phyloP scores from a whole-genome alignment of 2,329 filamentous ascomycete genomes.

The Emmonsia crescens region DNA sequence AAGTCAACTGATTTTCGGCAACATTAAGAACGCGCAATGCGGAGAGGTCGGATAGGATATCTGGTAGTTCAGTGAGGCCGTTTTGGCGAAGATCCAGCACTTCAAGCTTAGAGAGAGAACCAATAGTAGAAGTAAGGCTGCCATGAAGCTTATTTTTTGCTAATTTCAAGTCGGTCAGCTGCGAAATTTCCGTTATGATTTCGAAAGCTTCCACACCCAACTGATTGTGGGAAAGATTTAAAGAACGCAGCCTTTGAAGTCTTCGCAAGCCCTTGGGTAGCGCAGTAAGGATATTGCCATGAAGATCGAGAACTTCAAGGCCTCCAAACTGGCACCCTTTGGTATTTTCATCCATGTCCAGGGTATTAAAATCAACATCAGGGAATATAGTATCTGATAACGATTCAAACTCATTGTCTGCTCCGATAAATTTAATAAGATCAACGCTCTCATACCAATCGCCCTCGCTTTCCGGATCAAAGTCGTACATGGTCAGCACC shows the following conservation, averaged over 20 bases:
- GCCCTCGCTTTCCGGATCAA: conserved; percentile 53
- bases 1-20: conserved; percentile 63
- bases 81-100: conserved; percentile 74
- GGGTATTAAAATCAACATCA: conserved; percentile 48
- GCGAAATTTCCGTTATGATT: conserved; percentile 59
- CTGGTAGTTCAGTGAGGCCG: conserved; percentile 59
- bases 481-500: conserved; percentile 82
- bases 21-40: conserved; percentile 68
- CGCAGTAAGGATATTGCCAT: conserved; percentile 65
- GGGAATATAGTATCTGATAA: conserved; percentile 70
- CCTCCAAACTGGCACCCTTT: conserved; percentile 69
- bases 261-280: conserved; percentile 67
- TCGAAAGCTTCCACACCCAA: conserved; percentile 62
- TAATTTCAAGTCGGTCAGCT: conserved; percentile 69
- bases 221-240: conserved; percentile 80
- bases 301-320: conserved; percentile 70
- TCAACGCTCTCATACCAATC: conserved; percentile 91
- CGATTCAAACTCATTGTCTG: conserved; percentile 75
- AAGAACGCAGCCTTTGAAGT: conserved; percentile 60
- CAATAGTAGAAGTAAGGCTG: conserved; percentile 52
- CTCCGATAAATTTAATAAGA: conserved; percentile 69
- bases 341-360: conserved; percentile 54
- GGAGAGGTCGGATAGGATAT: conserved; percentile 53
- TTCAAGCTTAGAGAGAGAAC: conserved; percentile 59
- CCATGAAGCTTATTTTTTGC: conserved; percentile 67